These are phyloP conservation scores for Vicia villosa DNA, from an alignment of 306 rosid genomes.

Conservation along the genomic window DNA sequence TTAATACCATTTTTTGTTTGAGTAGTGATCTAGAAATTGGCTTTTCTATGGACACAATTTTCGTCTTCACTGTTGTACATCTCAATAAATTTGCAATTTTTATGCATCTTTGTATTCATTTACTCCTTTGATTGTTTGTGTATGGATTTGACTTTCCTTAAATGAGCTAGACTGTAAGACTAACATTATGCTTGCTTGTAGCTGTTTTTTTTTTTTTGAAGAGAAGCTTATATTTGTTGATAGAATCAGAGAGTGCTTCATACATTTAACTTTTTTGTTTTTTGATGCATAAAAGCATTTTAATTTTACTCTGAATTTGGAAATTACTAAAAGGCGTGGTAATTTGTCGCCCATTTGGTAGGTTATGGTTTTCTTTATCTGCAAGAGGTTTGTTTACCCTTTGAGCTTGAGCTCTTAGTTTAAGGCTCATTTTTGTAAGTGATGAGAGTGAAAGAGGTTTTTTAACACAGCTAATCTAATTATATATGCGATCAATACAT, in stretches of 20 bases:
- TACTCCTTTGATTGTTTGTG: neutral
- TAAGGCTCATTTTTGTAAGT: neutral
- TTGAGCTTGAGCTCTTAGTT: constrained; percentile 15
- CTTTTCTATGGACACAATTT: constrained; percentile 23
- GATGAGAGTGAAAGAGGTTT: neutral
- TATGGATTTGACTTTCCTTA: constrained; percentile 19
- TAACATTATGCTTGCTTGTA: neutral
- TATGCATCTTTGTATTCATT: neutral
- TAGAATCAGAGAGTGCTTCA: constrained; percentile 9
- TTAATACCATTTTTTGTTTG: constrained; percentile 8
- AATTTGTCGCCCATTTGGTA: constrained; percentile 2
- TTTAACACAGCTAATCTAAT: constrained; percentile 1
- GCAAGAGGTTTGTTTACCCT: neutral
- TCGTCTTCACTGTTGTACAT: neutral
- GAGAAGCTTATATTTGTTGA: constrained; percentile 5
- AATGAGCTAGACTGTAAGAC: neutral
- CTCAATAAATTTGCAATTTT: constrained; percentile 12
- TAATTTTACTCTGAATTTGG: constrained; percentile 10
- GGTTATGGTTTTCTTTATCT: neutral
- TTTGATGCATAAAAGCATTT: neutral
- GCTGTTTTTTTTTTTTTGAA: neutral
- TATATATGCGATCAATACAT: neutral
- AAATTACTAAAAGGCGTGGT: neutral
- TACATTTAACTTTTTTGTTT: neutral
- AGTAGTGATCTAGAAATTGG: constrained; percentile 1